phyloP scores from a whole-genome alignment of 768 basidiomycete species.

The Suillus cothurnatus region DNA sequence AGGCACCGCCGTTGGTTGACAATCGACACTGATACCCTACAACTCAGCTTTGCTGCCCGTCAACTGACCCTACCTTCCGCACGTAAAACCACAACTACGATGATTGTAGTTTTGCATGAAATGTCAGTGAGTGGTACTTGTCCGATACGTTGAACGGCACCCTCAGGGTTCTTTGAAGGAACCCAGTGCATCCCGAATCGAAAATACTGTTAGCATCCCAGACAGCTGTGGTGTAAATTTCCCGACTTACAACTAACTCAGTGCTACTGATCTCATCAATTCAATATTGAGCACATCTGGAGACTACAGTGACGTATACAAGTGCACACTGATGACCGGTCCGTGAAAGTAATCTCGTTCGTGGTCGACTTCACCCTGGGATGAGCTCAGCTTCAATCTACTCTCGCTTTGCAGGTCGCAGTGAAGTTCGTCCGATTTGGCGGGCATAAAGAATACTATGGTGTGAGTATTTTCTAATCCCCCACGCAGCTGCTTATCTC shows the following conservation, averaged over 20 bases:
- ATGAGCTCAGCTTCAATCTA: neutral
- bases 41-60: neutral
- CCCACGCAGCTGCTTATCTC: neutral
- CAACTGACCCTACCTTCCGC: neutral
- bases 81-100: neutral
- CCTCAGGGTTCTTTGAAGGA: neutral
- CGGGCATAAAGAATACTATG: neutral
- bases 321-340: neutral
- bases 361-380: neutral
- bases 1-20: neutral
- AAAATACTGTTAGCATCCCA: neutral
- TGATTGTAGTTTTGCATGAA: neutral
- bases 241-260: neutral
- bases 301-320: neutral
- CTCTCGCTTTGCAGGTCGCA: neutral
- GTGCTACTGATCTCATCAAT: neutral
- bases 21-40: too few species aligned
- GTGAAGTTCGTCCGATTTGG: constrained; percentile 1
- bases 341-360: neutral
- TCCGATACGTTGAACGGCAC: neutral
- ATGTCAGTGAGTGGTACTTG: neutral
- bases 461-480: neutral
- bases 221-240: too few species aligned
- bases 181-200: neutral
- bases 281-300: neutral